Evolutionary conservation across 257 asterid species (phyloP), one percentile per base, ranked within the genome.

Genomic region (Eucommia ulmoides): DNA sequence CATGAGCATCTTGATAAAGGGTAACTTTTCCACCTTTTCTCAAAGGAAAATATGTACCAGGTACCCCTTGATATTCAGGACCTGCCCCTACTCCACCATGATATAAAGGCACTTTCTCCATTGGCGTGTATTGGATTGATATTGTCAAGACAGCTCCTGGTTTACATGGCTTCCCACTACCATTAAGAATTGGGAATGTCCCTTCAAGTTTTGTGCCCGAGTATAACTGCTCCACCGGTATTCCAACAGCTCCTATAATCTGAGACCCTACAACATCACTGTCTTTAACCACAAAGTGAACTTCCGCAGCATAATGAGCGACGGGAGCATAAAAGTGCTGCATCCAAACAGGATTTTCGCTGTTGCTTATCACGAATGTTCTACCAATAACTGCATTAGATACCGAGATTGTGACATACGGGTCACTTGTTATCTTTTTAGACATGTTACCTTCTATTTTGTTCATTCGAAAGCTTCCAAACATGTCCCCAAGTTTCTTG

Each of bases 1-100:
- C 83, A 55, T 88, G 96, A 42, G 94, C 96, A 60, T 88, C 97
- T 69, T 88, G 97, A 64, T 88, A 88, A 8, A 88, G 73, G 1
- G 71, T 76, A 29, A 88, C 79, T 3, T 38, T 72, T 19, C 96
- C 96, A 9, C 96, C 96, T 53, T 45, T 61, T 68, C 93, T 69
- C 0, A 80, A 59, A 4, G 93, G 96, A 53, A 88, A 88, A 57
- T 88, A 88, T 14, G 96, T 88, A 0, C 85, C 83, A 0, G 91
- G 83, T 8, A 84, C 97, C 0, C 95, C 97, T 41, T 66, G 71
- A 46, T 63, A 50, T 19, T 53, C 54, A 19, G 57, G 58, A 50
- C 77, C 81, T 8, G 83, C 64, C n/a, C 89, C 94, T 22, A 84
- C 93, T 18, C 97, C 96, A 20, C 86, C 78, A 1, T 55, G 72